Base-by-base conservation (phyloP, 768 basidiomycete species). In the Hortiboletus flavorubellus region DNA sequence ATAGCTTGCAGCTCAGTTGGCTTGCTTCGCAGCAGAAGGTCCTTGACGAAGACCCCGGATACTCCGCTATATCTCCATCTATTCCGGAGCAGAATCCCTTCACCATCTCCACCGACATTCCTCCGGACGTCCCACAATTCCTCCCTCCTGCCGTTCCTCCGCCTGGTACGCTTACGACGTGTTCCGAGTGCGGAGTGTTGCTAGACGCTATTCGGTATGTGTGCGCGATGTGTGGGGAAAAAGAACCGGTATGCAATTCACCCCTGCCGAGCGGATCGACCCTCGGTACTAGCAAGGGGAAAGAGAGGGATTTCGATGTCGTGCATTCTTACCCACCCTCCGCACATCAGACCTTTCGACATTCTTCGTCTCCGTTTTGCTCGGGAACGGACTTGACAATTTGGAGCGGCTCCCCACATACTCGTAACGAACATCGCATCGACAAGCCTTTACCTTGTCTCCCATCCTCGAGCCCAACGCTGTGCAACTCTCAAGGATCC, bases 151-250 rank as follows among this genome's bases (percentile, higher is more conserved):
- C 73, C 21, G 74, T 73, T 1, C 80, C 86, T 21, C 81, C 86
- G 9, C 75, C 80, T 5, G 80, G 82, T 26, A 77, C 79, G 44
- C 80, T 90, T 16, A 92, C 93, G 1, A 81, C 84, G 46, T 98
- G 95, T 70, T 93, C 92, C 1, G 82, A 83, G 44, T 98, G 95
- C 62, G 88, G 87, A 14, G 69, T 78, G 0, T 64, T 84, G 7
- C 75, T 98, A 18, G 87, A 92, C 49, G 80, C 83, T n/a, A 84
- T 96, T 68, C 85, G 91, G 44, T 97, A 98, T 68, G 86, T 95
- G 14, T 98, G 95, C 65, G 80, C 86, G 5, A 87, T 85, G 23
- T 96, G 94, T 63, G 93, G 92, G 9, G 89, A 91, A 71, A 91
- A 86, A 68, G 72, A 78, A 45, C 81, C 87, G 7, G 64, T 68